Evolutionary conservation across 1,284 basidiomycete genomes (phyloP).

Genomic region (Xanthoconium separans): DNA sequence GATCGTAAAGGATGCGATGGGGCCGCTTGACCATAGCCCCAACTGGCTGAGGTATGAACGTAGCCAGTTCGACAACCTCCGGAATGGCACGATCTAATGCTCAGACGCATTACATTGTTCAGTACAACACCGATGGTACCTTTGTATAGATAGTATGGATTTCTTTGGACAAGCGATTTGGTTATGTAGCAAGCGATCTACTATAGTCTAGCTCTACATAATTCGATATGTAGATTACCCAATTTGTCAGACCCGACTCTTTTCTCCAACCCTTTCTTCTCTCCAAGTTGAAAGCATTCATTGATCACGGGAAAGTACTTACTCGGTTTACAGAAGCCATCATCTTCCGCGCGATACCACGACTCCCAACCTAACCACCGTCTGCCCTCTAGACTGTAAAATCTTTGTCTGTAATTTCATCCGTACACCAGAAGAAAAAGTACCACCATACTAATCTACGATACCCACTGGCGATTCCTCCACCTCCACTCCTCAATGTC

Average conservation of each 20-base stretch:
- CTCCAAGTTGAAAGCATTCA: background rate
- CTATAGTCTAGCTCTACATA: too few species aligned
- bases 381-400: conserved; percentile 17
- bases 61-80: conserved; percentile 76
- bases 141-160: too few species aligned
- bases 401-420: conserved; percentile 3
- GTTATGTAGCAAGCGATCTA: too few species aligned
- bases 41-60: conserved; percentile 75
- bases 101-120: background rate
- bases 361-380: background rate
- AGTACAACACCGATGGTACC: background rate
- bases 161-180: too few species aligned
- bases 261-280: background rate
- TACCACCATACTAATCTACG: conserved; percentile 22
- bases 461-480: conserved; percentile 14
- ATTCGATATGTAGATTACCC: background rate
- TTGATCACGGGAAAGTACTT: background rate
- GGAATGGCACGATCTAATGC: conserved; percentile 45
- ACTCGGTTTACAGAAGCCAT: background rate
- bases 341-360: conserved; percentile 9
- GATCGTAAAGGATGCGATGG: conserved; percentile 75
- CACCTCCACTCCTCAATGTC: conserved; percentile 43
- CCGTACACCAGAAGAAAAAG: conserved; percentile 24
- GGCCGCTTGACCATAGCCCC: conserved; percentile 56
- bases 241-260: background rate